phyloP scores from a whole-genome alignment of 768 basidiomycete genomes.

The Collybiopsis confluens region DNA sequence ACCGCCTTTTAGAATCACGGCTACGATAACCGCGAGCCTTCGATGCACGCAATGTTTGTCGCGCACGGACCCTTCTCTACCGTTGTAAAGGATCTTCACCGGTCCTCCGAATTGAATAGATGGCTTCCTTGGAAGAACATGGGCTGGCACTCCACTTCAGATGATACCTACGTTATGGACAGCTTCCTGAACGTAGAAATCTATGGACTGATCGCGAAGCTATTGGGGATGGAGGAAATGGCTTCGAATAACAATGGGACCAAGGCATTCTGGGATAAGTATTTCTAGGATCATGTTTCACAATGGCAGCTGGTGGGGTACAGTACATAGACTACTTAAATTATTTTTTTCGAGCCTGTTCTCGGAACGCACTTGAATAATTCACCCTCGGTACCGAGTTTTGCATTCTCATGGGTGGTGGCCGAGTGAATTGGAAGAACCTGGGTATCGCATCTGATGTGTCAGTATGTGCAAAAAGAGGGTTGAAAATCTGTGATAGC shows the following conservation, averaged over 20 bases:
- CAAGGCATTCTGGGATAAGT: conserved; percentile 77
- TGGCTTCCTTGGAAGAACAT: conserved; percentile 29
- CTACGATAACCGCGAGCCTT: conserved; percentile 72
- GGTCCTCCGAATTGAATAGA: conserved; percentile 10
- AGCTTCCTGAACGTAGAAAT: conserved; percentile 85
- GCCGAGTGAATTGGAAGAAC: too few species aligned
- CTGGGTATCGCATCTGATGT: too few species aligned
- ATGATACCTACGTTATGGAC: conserved; percentile 70
- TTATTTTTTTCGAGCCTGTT: too few species aligned
- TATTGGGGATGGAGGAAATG: conserved; percentile 57
- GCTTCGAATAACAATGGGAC: conserved; percentile 75
- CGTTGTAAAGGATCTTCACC: conserved; percentile 55
- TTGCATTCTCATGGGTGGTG: too few species aligned
- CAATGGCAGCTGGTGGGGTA: background rate
- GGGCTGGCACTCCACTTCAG: conserved; percentile 65
- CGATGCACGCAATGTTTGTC: conserved; percentile 90
- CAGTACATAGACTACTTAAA: too few species aligned
- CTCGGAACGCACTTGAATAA: too few species aligned
- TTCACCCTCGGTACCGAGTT: too few species aligned
- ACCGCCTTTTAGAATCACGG: conserved; percentile 66
- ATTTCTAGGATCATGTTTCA: conserved; percentile 36
- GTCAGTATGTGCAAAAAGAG: background rate
- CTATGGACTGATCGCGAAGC: conserved; percentile 75
- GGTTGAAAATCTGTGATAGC: background rate
- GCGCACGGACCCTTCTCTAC: conserved; percentile 87